Conservation (phyloP, 202 grass and related monocot genomes). For the Zoysia matrella region DNA sequence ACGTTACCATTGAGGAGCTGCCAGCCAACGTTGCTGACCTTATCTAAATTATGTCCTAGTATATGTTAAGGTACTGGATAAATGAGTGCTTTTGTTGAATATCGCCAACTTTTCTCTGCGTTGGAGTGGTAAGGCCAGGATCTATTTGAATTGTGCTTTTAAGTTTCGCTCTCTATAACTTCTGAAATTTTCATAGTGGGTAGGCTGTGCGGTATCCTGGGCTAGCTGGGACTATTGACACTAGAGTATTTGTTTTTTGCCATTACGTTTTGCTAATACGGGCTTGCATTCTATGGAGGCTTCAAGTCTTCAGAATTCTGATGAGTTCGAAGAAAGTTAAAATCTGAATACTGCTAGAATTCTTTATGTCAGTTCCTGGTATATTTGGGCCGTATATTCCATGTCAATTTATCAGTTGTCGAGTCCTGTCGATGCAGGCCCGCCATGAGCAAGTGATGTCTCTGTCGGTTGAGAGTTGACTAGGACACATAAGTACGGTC, state of each 20-base stretch:
- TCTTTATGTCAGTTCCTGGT: not conserved
- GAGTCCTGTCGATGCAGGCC: too few species aligned
- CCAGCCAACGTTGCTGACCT: slow-evolving; percentile 68
- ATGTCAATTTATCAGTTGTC: not conserved
- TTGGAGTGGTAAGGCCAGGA: slow-evolving; percentile 44
- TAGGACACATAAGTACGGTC: too few species aligned
- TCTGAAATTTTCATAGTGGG: slow-evolving; percentile 53
- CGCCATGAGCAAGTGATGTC: too few species aligned
- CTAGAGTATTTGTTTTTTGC: slow-evolving; percentile 37
- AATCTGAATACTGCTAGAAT: not conserved
- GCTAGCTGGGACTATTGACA: slow-evolving; percentile 37
- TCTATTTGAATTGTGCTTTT: slow-evolving; percentile 50
- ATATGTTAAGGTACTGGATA: slow-evolving; percentile 48
- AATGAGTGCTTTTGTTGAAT: slow-evolving; percentile 49
- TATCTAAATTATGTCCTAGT: slow-evolving; percentile 58
- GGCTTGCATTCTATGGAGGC: not conserved
- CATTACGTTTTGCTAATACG: not conserved
- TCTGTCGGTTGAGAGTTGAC: too few species aligned
- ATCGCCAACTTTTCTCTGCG: slow-evolving; percentile 47
- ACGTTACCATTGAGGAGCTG: slow-evolving; percentile 66
- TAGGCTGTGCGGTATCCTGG: slow-evolving; percentile 38
- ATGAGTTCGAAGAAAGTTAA: not conserved
- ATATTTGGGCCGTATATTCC: not conserved
- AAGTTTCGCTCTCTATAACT: slow-evolving; percentile 13
- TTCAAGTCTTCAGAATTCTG: not conserved